These are phyloP conservation scores for Suillus sp. DNA, from an alignment of 768 basidiomycete genomes.

Conservation along the genomic window DNA sequence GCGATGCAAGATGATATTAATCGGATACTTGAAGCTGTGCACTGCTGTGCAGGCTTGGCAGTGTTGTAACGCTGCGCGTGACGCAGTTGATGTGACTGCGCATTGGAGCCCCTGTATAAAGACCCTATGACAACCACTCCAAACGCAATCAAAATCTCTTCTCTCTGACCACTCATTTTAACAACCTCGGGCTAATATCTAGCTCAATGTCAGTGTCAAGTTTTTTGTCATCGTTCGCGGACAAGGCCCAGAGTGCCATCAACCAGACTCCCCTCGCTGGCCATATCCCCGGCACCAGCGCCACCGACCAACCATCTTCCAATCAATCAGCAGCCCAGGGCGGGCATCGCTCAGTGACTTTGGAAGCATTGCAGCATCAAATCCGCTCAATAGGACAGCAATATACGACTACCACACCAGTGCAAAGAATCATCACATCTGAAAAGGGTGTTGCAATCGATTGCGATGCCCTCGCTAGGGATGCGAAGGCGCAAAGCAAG, in stretches of 20 bases:
- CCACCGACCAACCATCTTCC: conserved; percentile 42
- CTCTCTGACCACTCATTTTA: conserved; percentile 7
- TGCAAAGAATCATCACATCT: conserved; percentile 79
- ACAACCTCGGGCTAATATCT: conserved; percentile 16
- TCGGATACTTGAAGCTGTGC: conserved; percentile 1
- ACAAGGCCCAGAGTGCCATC: conserved; percentile 76
- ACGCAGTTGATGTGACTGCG: conserved; percentile 13
- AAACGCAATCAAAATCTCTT: background rate
- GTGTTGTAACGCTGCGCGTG: conserved; percentile 10
- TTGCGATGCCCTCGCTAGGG: conserved; percentile 64
- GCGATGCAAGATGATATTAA: too few species aligned
- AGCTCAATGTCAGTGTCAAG: conserved; percentile 57
- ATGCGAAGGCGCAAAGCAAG: conserved; percentile 75
- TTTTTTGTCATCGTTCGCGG: conserved; percentile 68
- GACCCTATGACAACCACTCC: conserved; percentile 23
- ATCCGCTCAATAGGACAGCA: conserved; percentile 74
- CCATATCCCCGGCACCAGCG: conserved; percentile 52
- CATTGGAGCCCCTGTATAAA: conserved; percentile 14
- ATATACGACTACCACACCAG: conserved; percentile 66
- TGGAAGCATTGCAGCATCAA: conserved; percentile 71
- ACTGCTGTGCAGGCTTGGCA: background rate
- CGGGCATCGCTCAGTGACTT: conserved; percentile 52
- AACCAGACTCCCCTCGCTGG: conserved; percentile 60
- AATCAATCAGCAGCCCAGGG: conserved; percentile 43
- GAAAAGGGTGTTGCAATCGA: conserved; percentile 80